These are phyloP conservation scores for Fusarium sp. DNA, from an alignment of 2,329 filamentous ascomycete genomes.

Conservation along the genomic window DNA sequence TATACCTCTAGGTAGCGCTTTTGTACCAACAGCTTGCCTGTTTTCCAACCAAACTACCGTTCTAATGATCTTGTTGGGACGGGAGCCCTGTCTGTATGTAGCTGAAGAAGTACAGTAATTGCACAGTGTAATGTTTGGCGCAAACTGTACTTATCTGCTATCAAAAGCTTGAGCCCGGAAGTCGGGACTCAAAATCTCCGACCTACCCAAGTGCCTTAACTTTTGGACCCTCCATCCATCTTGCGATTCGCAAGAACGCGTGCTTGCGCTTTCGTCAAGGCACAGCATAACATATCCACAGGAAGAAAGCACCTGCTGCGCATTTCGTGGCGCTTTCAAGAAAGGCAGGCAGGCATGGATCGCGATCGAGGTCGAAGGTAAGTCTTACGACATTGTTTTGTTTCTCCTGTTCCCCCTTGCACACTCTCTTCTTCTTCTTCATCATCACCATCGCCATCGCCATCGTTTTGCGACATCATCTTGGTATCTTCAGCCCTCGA, in stretches of 20 bases:
- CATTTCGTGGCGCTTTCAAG: constrained; percentile 2
- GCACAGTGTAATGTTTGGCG: not conserved
- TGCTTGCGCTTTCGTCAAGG: constrained; percentile 40
- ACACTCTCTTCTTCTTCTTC: not conserved
- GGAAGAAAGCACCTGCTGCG: constrained; percentile 27
- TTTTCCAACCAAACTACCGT: not conserved
- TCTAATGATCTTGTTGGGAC: not conserved
- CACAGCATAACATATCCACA: constrained; percentile 15
- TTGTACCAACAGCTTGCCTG: not conserved
- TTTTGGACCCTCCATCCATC: constrained; percentile 30
- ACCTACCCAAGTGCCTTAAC: constrained; percentile 16
- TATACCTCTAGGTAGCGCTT: constrained; percentile 14
- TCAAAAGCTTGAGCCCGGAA: constrained; percentile 20
- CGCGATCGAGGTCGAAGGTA: constrained; percentile 59
- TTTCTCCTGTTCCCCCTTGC: constrained; percentile 14
- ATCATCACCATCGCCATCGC: constrained; percentile 12
- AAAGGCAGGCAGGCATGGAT: constrained; percentile 51
- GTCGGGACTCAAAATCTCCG: constrained; percentile 46
- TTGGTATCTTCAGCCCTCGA: constrained; percentile 11
- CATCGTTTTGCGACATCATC: constrained; percentile 32
- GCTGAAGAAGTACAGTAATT: not conserved
- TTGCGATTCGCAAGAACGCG: constrained; percentile 44
- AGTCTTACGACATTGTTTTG: constrained; percentile 34
- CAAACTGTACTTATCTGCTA: constrained; percentile 43
- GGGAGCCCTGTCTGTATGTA: not conserved